phyloP scores from a whole-genome alignment of 2,329 filamentous ascomycete genomes.

The Juglanconis sp. region DNA sequence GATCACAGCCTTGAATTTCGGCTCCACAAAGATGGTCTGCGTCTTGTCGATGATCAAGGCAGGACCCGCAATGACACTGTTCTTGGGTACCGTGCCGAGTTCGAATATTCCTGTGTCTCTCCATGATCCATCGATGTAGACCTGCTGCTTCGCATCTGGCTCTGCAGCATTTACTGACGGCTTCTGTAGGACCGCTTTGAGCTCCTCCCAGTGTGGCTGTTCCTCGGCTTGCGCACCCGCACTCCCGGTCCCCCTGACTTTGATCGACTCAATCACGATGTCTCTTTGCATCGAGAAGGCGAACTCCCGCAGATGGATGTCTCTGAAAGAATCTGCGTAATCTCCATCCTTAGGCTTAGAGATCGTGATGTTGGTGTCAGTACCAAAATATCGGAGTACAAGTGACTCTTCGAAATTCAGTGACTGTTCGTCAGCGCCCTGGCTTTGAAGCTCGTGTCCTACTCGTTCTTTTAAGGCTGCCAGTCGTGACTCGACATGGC shows the following conservation, averaged over 20 bases:
- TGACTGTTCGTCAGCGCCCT: slow-evolving; percentile 19
- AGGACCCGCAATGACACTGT: slow-evolving; percentile 10
- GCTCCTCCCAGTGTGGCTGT: slow-evolving; percentile 17
- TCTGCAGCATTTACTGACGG: slow-evolving; percentile 4
- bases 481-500: slow-evolving; percentile 23
- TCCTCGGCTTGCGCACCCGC: slow-evolving; percentile 16
- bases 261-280: slow-evolving; percentile 38
- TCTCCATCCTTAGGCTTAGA: slow-evolving; percentile 33
- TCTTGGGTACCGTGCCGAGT: slow-evolving; percentile 23
- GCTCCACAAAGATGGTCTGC: slow-evolving; percentile 29
- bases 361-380: slow-evolving; percentile 47
- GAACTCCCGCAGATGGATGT: slow-evolving; percentile 37
- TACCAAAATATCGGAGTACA: slow-evolving; percentile 48
- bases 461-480: slow-evolving; percentile 29
- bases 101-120: slow-evolving; percentile 26
- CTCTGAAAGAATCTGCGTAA: slow-evolving; percentile 34
- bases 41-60: slow-evolving; percentile 27
- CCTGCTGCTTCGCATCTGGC: slow-evolving; percentile 21
- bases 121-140: slow-evolving; percentile 30
- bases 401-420: slow-evolving; percentile 39
- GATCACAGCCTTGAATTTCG: slow-evolving; percentile 26
- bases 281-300: slow-evolving; percentile 35
- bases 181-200: slow-evolving; percentile 2
- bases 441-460: slow-evolving; percentile 23
- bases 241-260: slow-evolving; percentile 30